Evolutionary conservation across 768 basidiomycete genomes (phyloP), one percentile per base, ranked within the genome.

Genomic region (Serpula lacrymans): DNA sequence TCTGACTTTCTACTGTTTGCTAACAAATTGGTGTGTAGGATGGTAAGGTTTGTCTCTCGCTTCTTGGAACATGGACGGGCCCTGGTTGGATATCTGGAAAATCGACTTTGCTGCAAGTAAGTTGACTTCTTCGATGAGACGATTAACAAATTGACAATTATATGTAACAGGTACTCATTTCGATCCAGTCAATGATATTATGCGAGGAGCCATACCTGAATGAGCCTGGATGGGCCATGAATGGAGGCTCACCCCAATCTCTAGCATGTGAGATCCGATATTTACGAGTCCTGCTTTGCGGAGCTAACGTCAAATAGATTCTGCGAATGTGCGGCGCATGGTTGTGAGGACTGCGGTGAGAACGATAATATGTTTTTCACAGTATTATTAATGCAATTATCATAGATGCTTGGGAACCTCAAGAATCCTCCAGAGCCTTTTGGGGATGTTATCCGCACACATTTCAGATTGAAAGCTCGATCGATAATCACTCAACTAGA

Each of bases 151-250:
- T 11, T 37, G 16, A 40, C 39, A 38, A 18, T 9, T 29, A 18
- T 37, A 18, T 31, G 44, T 39, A 49, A 16, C 37, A 78, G 75
- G 82, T 94, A 26, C 71, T 97, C 29, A 88, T 96, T 27, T 94
- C 92, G 12, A 94, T 97, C 23, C 94, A 96, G 67, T 91, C 89
- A 12, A 91, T 97, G 88, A 95, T 96, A 50, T 69, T 96, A 18
- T 93, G 88, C 47, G 94, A 95, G 14, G 93, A 85, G 43, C 83
- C 94, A 7, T 95, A 93, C 58, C 62, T 92, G 45, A 95, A 95
- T 50, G 93, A 97, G 59, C 93, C 93, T 14, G 91, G 86, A 18
- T 89, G 88, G 88, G 82, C 88, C 16, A 64, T 64, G 29, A 75
- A 77, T 42, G 78, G 72, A 12, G 90, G 90, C 20, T 85, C 82